Conservation (phyloP, 805 yeast genomes). For the Sungouiella blattae region DNA sequence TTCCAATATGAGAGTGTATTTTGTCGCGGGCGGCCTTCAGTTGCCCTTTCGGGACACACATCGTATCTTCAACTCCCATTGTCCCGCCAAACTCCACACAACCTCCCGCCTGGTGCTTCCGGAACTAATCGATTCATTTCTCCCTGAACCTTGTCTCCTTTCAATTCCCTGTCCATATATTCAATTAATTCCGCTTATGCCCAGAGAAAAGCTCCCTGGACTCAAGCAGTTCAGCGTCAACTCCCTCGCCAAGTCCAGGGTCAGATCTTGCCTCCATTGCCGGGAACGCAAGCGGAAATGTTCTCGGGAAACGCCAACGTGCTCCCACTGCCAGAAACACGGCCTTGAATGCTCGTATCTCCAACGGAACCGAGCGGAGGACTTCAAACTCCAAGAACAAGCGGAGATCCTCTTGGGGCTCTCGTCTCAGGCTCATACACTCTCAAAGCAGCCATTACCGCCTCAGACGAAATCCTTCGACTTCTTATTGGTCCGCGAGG, state of each 20-base stretch:
- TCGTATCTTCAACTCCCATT: background rate
- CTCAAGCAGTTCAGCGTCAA: background rate
- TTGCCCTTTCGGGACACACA: background rate
- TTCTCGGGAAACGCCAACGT: constrained; percentile 5
- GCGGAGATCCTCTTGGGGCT: background rate
- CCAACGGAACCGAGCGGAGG: constrained; percentile 1
- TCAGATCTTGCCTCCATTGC: constrained; percentile 8
- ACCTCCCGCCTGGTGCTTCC: background rate
- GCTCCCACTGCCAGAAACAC: background rate
- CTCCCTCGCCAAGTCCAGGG: constrained; percentile 1
- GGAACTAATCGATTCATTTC: too few relatives aligned
- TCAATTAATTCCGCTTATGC: background rate
- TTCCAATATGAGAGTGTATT: background rate
- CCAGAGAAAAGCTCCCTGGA: background rate
- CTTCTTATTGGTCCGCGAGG: too few relatives aligned
- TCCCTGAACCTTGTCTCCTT: too few relatives aligned
- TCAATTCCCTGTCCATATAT: too few relatives aligned
- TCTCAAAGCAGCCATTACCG: too few relatives aligned
- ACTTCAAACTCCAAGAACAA: background rate
- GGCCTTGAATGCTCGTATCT: constrained; percentile 1
- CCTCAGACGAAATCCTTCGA: too few relatives aligned
- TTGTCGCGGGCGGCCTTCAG: background rate
- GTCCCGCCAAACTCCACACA: background rate
- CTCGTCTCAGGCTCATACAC: too few relatives aligned
- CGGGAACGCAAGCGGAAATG: constrained; percentile 9